Evolutionary conservation across 805 yeast species (phyloP).

Genomic region (Lipomyces anomalus): DNA sequence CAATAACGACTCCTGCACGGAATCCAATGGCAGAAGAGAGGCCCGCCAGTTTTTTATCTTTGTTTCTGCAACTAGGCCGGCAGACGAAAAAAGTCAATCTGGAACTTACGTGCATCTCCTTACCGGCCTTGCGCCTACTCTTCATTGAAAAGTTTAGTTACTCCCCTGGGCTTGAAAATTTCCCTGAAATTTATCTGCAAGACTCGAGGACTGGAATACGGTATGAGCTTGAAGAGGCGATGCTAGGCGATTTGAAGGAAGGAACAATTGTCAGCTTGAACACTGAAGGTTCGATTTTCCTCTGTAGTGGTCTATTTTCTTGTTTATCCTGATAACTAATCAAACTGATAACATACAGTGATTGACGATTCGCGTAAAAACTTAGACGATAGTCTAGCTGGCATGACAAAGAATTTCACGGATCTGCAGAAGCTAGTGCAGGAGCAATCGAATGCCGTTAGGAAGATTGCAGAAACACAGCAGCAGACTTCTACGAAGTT

Average conservation of each 20-base stretch:
- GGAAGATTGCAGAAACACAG: conserved; percentile 19
- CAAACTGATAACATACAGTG: conserved; percentile 3
- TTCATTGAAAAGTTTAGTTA: conserved; percentile 87
- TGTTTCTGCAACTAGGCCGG: conserved; percentile 35
- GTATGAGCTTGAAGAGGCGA: conserved; percentile 74
- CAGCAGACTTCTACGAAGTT: conserved; percentile 10
- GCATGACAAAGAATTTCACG: conserved; percentile 22
- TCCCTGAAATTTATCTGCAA: conserved; percentile 73
- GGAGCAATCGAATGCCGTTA: conserved; percentile 24
- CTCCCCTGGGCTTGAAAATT: conserved; percentile 61
- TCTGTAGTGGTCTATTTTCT: too few relatives aligned
- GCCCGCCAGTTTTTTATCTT: conserved; percentile 9
- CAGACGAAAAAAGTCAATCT: conserved; percentile 30
- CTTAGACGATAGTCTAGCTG: conserved; percentile 29
- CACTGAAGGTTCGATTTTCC: conserved; percentile 37
- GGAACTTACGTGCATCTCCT: conserved; percentile 34
- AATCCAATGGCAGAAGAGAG: not conserved
- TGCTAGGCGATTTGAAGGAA: conserved; percentile 50
- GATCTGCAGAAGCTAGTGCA: conserved; percentile 28
- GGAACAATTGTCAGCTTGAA: conserved; percentile 58
- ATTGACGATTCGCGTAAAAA: conserved; percentile 31
- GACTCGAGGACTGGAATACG: conserved; percentile 55
- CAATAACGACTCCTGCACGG: too few relatives aligned
- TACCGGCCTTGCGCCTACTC: conserved; percentile 55
- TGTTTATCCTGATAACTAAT: too few relatives aligned